Evolutionary conservation across 2,329 filamentous ascomycete species (phyloP).

Genomic region (Paecilomyces fulvus): DNA sequence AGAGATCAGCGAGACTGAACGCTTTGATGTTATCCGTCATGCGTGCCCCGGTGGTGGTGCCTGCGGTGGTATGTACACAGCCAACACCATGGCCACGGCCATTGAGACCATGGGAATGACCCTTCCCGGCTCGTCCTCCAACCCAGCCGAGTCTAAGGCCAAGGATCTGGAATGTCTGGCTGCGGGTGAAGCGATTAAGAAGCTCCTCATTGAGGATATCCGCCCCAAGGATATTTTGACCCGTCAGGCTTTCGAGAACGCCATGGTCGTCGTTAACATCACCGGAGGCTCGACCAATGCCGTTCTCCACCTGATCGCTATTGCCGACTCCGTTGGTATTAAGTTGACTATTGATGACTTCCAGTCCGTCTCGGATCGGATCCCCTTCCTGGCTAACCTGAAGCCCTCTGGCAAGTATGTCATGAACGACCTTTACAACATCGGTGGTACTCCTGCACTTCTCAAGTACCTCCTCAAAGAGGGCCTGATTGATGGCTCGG

Average conservation of each 20-base stretch:
- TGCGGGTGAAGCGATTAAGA: constrained; percentile 65
- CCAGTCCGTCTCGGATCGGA: constrained; percentile 70
- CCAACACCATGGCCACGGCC: constrained; percentile 67
- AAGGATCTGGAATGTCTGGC: constrained; percentile 66
- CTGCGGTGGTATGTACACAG: constrained; percentile 79
- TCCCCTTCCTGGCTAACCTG: constrained; percentile 70
- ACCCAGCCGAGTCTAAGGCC: constrained; percentile 62
- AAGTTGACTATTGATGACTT: constrained; percentile 81
- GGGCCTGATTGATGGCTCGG: constrained; percentile 50
- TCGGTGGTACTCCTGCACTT: constrained; percentile 50
- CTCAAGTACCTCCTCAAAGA: constrained; percentile 52
- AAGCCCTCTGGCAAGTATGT: constrained; percentile 66
- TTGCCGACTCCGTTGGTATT: constrained; percentile 71
- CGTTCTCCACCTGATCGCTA: constrained; percentile 75
- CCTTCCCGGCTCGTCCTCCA: constrained; percentile 72
- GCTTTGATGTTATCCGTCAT: constrained; percentile 89
- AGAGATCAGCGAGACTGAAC: constrained; percentile 80
- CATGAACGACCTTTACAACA: constrained; percentile 49
- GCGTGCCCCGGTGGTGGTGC: constrained; percentile 79
- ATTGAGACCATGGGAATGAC: constrained; percentile 69
- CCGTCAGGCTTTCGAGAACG: constrained; percentile 72
- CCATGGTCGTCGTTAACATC: constrained; percentile 75
- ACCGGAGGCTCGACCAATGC: constrained; percentile 81
- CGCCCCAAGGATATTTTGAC: constrained; percentile 71
- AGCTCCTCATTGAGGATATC: constrained; percentile 67